Conservation (phyloP, 1,139 yeast species). For the Eremothecium coryli region DNA sequence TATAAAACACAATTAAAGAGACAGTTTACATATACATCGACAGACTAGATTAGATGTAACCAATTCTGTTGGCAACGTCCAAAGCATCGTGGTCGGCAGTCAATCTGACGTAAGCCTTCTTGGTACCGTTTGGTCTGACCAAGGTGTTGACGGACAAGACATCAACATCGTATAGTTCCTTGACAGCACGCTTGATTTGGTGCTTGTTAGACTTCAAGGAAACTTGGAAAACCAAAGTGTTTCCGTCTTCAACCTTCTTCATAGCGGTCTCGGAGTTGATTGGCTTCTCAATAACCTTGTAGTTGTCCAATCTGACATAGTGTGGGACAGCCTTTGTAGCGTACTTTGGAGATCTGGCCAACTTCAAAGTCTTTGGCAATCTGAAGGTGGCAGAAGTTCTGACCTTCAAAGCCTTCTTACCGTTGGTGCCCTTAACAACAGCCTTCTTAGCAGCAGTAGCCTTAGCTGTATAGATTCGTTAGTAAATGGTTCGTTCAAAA, state of each 20-base stretch:
- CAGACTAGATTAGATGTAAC: conserved; percentile 65
- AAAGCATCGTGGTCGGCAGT: conserved; percentile 99
- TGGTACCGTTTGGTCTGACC: conserved; percentile 98
- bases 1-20: conserved; percentile 5
- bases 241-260: conserved; percentile 99
- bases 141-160: conserved; percentile 91
- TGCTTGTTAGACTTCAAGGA: conserved; percentile 94
- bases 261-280: conserved; percentile 98
- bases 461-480: conserved; percentile 37
- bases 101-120: conserved; percentile 99
- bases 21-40: conserved; percentile 11
- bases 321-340: conserved; percentile 95
- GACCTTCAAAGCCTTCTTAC: conserved; percentile 83
- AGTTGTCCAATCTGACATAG: conserved; percentile 93
- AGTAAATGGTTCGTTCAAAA: conserved; percentile 5
- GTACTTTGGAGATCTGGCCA: conserved; percentile 91
- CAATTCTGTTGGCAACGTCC: conserved; percentile 99
- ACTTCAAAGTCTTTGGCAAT: conserved; percentile 94
- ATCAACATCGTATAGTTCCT: conserved; percentile 96
- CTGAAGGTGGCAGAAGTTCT: conserved; percentile 95
- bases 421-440: conserved; percentile 95
- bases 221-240: conserved; percentile 98
- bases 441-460: conserved; percentile 99
- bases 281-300: conserved; percentile 91
- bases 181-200: conserved; percentile 97